Evolutionary conservation across 768 basidiomycete genomes (phyloP).

Genomic region (Amanita brunnescens): DNA sequence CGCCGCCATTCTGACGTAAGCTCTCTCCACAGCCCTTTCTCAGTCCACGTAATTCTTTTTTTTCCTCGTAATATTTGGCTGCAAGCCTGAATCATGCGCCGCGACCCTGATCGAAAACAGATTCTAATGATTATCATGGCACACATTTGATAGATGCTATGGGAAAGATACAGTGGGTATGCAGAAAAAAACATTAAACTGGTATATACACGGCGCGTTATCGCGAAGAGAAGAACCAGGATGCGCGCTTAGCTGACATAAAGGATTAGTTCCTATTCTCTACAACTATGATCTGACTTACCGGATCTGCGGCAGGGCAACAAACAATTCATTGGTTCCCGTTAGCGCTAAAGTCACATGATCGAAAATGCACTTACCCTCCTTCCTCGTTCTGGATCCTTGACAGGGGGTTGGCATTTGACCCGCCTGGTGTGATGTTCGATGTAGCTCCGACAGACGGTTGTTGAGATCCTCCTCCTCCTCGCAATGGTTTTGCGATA

Average conservation of each 20-base stretch:
- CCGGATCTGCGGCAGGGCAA: conserved; percentile 25
- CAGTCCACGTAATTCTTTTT: neutral
- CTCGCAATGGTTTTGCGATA: conserved; percentile 94
- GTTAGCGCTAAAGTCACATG: conserved; percentile 12
- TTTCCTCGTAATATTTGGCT: no score
- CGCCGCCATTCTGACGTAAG: conserved; percentile 15
- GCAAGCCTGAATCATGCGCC: neutral
- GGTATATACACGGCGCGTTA: conserved; percentile 24
- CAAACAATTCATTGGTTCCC: conserved; percentile 15
- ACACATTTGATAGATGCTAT: conserved; percentile 13
- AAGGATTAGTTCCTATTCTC: conserved; percentile 7
- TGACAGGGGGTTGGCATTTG: conserved; percentile 50
- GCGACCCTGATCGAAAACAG: neutral
- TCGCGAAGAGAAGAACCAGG: conserved; percentile 89
- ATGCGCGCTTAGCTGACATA: conserved; percentile 74
- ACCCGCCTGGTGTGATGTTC: conserved; percentile 33
- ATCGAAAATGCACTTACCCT: conserved; percentile 37
- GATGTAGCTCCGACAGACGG: conserved; percentile 33
- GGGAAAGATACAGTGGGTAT: conserved; percentile 14
- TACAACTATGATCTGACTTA: conserved; percentile 20
- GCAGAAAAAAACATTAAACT: conserved; percentile 3
- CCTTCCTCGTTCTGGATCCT: conserved; percentile 79
- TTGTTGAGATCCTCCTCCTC: conserved; percentile 65
- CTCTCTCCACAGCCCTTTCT: neutral
- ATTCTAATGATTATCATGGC: neutral